Evolutionary conservation across 78 protist species (phyloP).

Genomic region (Mantamonas sphyraenae): DNA sequence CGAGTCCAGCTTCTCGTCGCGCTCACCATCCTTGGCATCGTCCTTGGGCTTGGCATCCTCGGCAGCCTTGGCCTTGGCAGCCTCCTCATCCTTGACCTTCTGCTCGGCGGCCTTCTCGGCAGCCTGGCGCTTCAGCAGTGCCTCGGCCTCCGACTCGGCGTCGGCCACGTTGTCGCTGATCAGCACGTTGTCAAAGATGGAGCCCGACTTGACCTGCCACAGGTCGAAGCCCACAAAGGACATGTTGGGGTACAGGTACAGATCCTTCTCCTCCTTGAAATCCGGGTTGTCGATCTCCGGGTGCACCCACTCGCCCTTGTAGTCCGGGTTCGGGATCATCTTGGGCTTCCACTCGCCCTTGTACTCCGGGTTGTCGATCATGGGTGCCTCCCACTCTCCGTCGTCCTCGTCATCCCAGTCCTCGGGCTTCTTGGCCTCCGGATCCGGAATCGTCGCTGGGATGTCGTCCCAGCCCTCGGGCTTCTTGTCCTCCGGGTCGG

Average conservation of each 20-base stretch:
- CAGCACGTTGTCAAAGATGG: conserved; percentile 94
- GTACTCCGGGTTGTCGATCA: conserved; percentile 90
- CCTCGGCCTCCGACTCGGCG: conserved; percentile 29
- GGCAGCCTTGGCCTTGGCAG: conserved; percentile 4
- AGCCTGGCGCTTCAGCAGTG: conserved; percentile 9
- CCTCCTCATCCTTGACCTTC: conserved; percentile 22
- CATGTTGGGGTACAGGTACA: conserved; percentile 50
- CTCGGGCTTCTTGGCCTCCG: conserved; percentile 89
- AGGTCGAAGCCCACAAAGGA: conserved; percentile 81
- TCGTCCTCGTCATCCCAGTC: conserved; percentile 98
- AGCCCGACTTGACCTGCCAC: conserved; percentile 94
- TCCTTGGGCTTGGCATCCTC: not conserved
- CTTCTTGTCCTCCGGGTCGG: conserved; percentile 68
- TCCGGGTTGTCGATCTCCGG: conserved; percentile 85
- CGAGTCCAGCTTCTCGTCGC: conserved; percentile 8
- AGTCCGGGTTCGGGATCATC: conserved; percentile 87
- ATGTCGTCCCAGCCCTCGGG: conserved; percentile 84
- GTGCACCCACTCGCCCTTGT: conserved; percentile 89
- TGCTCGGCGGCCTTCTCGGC: conserved; percentile 52
- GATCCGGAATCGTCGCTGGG: conserved; percentile 81
- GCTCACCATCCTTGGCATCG: conserved; percentile 9
- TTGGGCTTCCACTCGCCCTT: conserved; percentile 64
- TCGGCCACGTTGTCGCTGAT: conserved; percentile 73
- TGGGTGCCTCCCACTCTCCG: conserved; percentile 98
- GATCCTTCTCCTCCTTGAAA: conserved; percentile 55